Percentiles rank a stretch among this genome's conserved stretches.
phyloP scores from a whole-genome alignment of 2,329 filamentous ascomycete species.

The Myotisia sp. region DNA sequence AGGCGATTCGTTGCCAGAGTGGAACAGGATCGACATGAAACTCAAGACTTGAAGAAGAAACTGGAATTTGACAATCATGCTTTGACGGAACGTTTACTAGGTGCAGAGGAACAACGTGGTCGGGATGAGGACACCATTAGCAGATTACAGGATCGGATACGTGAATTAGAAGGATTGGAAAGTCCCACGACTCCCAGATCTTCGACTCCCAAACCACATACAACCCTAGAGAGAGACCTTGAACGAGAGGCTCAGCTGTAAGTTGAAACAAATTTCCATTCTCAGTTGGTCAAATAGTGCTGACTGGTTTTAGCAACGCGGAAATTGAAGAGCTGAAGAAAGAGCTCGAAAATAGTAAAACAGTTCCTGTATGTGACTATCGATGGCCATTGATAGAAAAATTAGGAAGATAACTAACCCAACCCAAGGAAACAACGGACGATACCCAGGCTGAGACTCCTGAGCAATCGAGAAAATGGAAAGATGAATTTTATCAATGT shows the following conservation, averaged over 20 bases:
- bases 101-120: slow-evolving; percentile 30
- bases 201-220: slow-evolving; percentile 25
- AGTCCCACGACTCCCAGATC: slow-evolving; percentile 27
- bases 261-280: slow-evolving; percentile 10
- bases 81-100: slow-evolving; percentile 30
- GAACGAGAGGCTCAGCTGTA: slow-evolving; percentile 29
- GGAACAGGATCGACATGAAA: slow-evolving; percentile 35
- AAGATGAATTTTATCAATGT: slow-evolving; percentile 2
- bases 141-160: slow-evolving; percentile 29
- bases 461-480: slow-evolving; percentile 2
- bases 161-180: slow-evolving; percentile 29
- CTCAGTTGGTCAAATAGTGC: slow-evolving; percentile 5
- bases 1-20: slow-evolving; percentile 33
- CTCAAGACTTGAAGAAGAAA: slow-evolving; percentile 35
- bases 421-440: neutral
- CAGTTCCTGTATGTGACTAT: slow-evolving; percentile 6
- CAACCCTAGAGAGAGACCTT: slow-evolving; percentile 29
- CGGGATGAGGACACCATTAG: slow-evolving; percentile 29
- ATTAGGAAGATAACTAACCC: neutral
- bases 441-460: neutral
- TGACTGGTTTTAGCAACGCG: slow-evolving; percentile 23
- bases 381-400: neutral
- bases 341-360: slow-evolving; percentile 23
- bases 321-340: slow-evolving; percentile 25
- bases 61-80: slow-evolving; percentile 36